Percentiles rank a stretch among this genome's conserved stretches.
phyloP scores from a whole-genome alignment of 176 grass and related monocot genomes.

The Eragrostis curvula region DNA sequence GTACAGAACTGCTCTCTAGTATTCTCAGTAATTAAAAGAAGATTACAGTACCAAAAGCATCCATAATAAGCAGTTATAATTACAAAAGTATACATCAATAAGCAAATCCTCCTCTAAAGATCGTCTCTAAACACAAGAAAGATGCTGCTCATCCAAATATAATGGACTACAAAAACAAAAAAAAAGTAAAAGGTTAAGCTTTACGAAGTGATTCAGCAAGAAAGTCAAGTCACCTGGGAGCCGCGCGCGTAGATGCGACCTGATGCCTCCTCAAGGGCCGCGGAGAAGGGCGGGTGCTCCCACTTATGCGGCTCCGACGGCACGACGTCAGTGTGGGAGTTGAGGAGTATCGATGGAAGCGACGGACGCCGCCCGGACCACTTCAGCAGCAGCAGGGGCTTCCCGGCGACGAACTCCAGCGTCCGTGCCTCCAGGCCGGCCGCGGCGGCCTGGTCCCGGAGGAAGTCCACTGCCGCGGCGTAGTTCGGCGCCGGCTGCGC shows the following conservation, averaged over 20 bases:
- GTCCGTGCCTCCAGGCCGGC: slow-evolving; percentile 67
- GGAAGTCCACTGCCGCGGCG: slow-evolving; percentile 62
- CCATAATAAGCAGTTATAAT: not conserved
- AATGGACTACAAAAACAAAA: no score
- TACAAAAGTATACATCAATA: not conserved
- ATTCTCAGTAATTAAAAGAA: not conserved
- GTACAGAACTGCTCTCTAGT: not conserved
- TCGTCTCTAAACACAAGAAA: not conserved
- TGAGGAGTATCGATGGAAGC: slow-evolving; percentile 79
- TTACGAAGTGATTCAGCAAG: not conserved
- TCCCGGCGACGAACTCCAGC: slow-evolving; percentile 70
- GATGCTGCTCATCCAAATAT: not conserved
- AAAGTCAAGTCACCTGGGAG: slow-evolving; percentile 59
- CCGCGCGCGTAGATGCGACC: slow-evolving; percentile 86
- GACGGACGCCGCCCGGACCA: slow-evolving; percentile 70
- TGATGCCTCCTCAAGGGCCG: slow-evolving; percentile 57
- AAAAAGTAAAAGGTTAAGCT: not conserved
- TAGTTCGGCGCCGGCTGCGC: slow-evolving; percentile 86
- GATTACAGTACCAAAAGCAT: not conserved
- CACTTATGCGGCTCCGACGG: slow-evolving; percentile 88
- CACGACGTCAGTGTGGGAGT: slow-evolving; percentile 97
- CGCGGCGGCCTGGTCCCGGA: slow-evolving; percentile 51
- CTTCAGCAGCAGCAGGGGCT: slow-evolving; percentile 78
- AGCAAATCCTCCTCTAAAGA: slow-evolving; percentile 3
- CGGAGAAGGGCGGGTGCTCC: slow-evolving; percentile 85